Conservation (phyloP, 139 green algal species). For the Raphidocelis subcapitata region DNA sequence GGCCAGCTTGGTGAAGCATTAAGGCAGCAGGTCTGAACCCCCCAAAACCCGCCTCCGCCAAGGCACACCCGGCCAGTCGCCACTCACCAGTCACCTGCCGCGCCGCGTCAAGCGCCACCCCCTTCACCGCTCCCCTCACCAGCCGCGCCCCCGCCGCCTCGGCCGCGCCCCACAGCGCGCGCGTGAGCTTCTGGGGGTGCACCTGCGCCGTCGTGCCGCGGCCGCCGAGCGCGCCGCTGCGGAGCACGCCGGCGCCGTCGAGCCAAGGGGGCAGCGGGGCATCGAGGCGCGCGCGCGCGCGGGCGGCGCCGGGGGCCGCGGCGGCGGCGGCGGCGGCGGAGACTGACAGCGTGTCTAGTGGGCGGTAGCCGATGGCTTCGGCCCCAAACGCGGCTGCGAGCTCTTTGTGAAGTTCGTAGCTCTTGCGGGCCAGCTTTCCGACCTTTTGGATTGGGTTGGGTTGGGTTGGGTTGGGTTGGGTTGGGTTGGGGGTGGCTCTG, state of each 20-base stretch:
- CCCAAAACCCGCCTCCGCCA: background rate
- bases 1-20: too few relatives aligned
- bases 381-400: slow-evolving; percentile 53
- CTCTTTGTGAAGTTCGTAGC: slow-evolving; percentile 63
- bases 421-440: slow-evolving; percentile 52
- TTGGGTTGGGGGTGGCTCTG: too few relatives aligned
- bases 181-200: slow-evolving; percentile 70
- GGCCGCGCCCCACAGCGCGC: slow-evolving; percentile 54
- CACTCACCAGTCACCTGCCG: slow-evolving; percentile 35
- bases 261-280: too few relatives aligned
- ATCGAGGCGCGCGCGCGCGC: too few relatives aligned
- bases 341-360: slow-evolving; percentile 31
- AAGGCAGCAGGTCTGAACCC: too few relatives aligned
- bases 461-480: background rate
- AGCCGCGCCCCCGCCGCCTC: slow-evolving; percentile 42
- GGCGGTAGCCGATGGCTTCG: slow-evolving; percentile 58
- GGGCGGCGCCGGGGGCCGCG: too few relatives aligned
- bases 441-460: slow-evolving; percentile 19
- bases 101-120: slow-evolving; percentile 31
- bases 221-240: too few relatives aligned
- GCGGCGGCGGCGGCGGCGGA: background rate
- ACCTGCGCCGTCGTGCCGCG: too few relatives aligned
- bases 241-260: too few relatives aligned
- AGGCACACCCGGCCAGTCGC: too few relatives aligned
- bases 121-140: slow-evolving; percentile 40